Base-by-base conservation (phyloP, 2,329 filamentous ascomycete species). In the Colletotrichum costaricense region DNA sequence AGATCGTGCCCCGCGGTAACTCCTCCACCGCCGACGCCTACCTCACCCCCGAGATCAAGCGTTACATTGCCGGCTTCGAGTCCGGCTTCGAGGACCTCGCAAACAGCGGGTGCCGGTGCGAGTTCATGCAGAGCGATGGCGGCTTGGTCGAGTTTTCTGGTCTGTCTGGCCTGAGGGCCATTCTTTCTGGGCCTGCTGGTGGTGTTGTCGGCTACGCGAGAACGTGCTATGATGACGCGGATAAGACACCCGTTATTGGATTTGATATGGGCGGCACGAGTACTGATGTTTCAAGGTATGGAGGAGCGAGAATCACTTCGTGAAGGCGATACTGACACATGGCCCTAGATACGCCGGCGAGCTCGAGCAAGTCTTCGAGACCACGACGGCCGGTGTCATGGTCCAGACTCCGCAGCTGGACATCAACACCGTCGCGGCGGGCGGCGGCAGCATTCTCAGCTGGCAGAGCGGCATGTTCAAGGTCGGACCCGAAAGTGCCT, bases 1-100 rank as follows among this genome's bases (percentile, higher is more conserved):
- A 95, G 82, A 86, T 95, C 26, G 91, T 95, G 0, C 91, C 93
- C 16, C 85, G 94, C 75, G 92, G 92, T 1, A 95, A 93, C 1
- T 95, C 93, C 22, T 93, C 93, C 1, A 94, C 92, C 75, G 93
- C 93, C 7, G 93, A 95, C 81, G 93, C 93, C 7, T 96, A 95
- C 79, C 87, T 95, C 14, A 95, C 93, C 0, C 93, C 94, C 0
- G 81, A 90, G 1, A 94, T 94, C 75, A 88, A 90, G 74, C 92
- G 92, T 78, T 94, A 94, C 77, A 93, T 94, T 68, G 86, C 78
- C 1, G 81, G 82, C 2, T 83, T 86, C 38, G 77, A 81, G 24
- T 79, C 80, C 0, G 82, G 79, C 54, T 84, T 78, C 66, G 79
- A 90, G 75, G 91, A 91, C n/a, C 90, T 90, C 0, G 84, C 93